Base-by-base conservation (phyloP, 306 rosid species). In the Castanea crenata region DNA sequence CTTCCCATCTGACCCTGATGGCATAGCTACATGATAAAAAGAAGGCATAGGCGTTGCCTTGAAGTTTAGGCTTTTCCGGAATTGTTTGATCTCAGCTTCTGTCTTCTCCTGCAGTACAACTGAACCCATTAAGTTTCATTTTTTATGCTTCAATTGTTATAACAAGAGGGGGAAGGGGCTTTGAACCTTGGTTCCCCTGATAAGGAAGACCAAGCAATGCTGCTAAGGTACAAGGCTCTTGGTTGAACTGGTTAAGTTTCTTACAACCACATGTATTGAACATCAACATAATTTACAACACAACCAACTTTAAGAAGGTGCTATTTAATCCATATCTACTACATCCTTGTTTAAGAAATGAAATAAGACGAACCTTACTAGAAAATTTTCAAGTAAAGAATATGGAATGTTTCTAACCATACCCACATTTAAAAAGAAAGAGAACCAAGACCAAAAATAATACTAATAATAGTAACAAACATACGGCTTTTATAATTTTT, bases 31-130 rank as follows among this genome's bases (percentile, higher is more conserved):
- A 23, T 71, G 83, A 68, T 89, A 89, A 80, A 89, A 90, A 46
- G 96, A 89, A 73, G 94, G 94, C 89, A 89, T 87, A 44, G 96
- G 91, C 2, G 88, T 89, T 62, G 94, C 95, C 84, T 91, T 93
- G 72, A 93, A 88, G 84, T 87, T 88, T 54, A 93, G 92, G 82
- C 83, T 89, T 85, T 80, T 91, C 72, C 90, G 84, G 52, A 91
- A 69, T 80, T 83, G 82, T 74, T 77, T 90, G 46, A 89, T 85
- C 76, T 91, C 96, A 78, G 96, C 91, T 72, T 91, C 88, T 38
- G 76, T 81, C 86, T 87, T 88, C 63, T 83, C 91, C 97, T 91
- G 82, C 80, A 79, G 49, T 25, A 80, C 25, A 55, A 69, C 35
- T 31, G 56, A 27, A 77, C 72, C 58, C 59, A 63, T 18, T 64